phyloP scores from a whole-genome alignment of 2,329 filamentous ascomycete species.

The Phoma sp. region DNA sequence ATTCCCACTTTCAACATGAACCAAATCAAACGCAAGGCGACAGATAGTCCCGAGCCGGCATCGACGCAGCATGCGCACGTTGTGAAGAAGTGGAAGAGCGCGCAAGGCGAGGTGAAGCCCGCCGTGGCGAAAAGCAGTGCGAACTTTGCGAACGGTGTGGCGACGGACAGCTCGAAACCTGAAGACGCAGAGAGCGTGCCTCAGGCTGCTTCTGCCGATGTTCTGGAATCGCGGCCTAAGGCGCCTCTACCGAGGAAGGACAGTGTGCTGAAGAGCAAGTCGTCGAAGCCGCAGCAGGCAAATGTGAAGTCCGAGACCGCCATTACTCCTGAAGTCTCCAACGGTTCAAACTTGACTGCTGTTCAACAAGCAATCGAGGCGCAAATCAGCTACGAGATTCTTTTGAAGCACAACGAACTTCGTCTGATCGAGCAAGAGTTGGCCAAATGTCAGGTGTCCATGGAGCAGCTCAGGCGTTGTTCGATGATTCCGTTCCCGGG shows the following conservation, averaged over 20 bases:
- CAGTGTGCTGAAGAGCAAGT: constrained; percentile 39
- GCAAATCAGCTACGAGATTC: constrained; percentile 88
- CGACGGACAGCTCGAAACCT: constrained; percentile 23
- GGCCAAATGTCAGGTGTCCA: constrained; percentile 89
- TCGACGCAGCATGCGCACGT: constrained; percentile 41
- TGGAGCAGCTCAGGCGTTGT: constrained; percentile 93
- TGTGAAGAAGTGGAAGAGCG: constrained; percentile 49
- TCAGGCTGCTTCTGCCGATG: constrained; percentile 28
- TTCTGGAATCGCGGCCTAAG: constrained; percentile 35
- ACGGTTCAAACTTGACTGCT: constrained; percentile 50
- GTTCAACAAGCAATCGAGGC: constrained; percentile 78
- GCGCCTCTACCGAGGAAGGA: constrained; percentile 41
- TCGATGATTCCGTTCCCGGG: constrained; percentile 89
- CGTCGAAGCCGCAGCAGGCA: constrained; percentile 29
- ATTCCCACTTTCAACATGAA: constrained; percentile 52
- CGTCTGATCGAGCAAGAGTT: constrained; percentile 95
- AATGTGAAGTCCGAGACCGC: constrained; percentile 30
- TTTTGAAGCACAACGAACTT: constrained; percentile 93
- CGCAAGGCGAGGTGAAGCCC: constrained; percentile 42
- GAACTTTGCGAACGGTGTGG: constrained; percentile 21
- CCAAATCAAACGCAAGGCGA: constrained; percentile 66
- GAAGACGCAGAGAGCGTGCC: constrained; percentile 23
- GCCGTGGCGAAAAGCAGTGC: constrained; percentile 20
- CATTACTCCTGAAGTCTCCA: constrained; percentile 32
- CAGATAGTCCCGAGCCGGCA: constrained; percentile 55